phyloP scores from a whole-genome alignment of 495 filamentous ascomycete genomes.

The Niebla homalea region DNA sequence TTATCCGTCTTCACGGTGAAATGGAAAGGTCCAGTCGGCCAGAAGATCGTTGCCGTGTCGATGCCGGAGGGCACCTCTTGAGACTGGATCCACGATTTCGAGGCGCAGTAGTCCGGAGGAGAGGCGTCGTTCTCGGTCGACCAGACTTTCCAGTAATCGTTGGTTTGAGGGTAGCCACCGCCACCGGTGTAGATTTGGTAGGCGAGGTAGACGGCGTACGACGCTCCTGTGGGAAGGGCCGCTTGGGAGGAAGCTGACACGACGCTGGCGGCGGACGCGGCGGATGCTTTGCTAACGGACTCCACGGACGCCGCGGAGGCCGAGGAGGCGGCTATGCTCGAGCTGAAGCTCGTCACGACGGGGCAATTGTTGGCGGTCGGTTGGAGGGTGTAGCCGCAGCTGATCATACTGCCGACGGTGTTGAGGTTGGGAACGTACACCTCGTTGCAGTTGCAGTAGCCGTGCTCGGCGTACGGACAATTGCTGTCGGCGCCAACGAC shows the following conservation, averaged over 20 bases:
- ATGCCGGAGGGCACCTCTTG: too few species aligned
- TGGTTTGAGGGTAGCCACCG: too few species aligned
- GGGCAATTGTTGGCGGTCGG: conserved; percentile 1
- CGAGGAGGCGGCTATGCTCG: not conserved
- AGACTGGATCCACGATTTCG: too few species aligned
- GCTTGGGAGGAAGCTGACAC: not conserved
- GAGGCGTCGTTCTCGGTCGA: too few species aligned
- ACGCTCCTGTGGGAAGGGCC: not conserved
- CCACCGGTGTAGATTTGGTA: too few species aligned
- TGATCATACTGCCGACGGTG: not conserved
- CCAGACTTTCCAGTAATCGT: too few species aligned
- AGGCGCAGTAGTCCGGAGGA: too few species aligned
- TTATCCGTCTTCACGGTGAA: too few species aligned
- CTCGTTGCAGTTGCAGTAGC: conserved; percentile 4
- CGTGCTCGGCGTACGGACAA: not conserved
- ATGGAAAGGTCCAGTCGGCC: too few species aligned
- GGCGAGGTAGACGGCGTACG: too few species aligned
- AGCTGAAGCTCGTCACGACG: not conserved
- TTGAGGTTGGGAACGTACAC: not conserved
- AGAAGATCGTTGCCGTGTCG: too few species aligned
- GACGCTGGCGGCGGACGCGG: conserved; percentile 1
- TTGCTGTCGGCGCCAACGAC: not conserved
- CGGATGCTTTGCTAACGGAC: not conserved
- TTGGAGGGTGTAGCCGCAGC: conserved; percentile 1
- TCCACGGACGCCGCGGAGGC: conserved; percentile 1